phyloP scores from a whole-genome alignment of 2,329 filamentous ascomycete species.

The Phialophora expanda region DNA sequence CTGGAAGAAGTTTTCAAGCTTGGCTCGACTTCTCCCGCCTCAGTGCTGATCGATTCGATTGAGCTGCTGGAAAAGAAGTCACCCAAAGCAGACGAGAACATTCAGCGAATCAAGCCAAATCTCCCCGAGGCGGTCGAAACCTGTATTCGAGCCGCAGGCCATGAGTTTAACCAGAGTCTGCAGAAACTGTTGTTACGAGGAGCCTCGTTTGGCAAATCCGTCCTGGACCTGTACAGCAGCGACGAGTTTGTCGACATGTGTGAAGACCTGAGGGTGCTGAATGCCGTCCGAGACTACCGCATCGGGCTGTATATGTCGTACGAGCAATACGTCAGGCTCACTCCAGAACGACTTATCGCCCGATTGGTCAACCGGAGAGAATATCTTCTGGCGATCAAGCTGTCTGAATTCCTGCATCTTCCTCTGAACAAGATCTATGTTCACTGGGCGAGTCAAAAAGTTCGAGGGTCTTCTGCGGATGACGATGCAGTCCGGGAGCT shows the following conservation, averaged over 20 bases:
- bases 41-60: conserved; percentile 90
- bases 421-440: conserved; percentile 91
- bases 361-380: conserved; percentile 87
- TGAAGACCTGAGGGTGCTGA: conserved; percentile 88
- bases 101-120: conserved; percentile 86
- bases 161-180: conserved; percentile 89
- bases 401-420: conserved; percentile 84
- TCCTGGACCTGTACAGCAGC: conserved; percentile 94
- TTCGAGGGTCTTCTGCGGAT: conserved; percentile 80
- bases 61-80: conserved; percentile 91
- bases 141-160: conserved; percentile 89
- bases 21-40: conserved; percentile 84
- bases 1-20: conserved; percentile 88
- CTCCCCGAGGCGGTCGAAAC: conserved; percentile 92
- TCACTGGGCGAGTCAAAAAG: conserved; percentile 95
- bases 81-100: conserved; percentile 96
- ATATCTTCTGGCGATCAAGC: conserved; percentile 85
- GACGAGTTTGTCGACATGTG: conserved; percentile 99
- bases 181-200: conserved; percentile 96
- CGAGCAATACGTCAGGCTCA: conserved; percentile 89
- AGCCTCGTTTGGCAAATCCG: conserved; percentile 96
- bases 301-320: conserved; percentile 89
- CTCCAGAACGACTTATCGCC: conserved; percentile 83
- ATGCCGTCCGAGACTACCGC: conserved; percentile 89
- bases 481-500: conserved; percentile 85